Percentiles rank a stretch among this genome's conserved stretches.
Evolutionary conservation across 495 filamentous ascomycete genomes (phyloP).

Genomic region (Aspergillus bertholletiae): DNA sequence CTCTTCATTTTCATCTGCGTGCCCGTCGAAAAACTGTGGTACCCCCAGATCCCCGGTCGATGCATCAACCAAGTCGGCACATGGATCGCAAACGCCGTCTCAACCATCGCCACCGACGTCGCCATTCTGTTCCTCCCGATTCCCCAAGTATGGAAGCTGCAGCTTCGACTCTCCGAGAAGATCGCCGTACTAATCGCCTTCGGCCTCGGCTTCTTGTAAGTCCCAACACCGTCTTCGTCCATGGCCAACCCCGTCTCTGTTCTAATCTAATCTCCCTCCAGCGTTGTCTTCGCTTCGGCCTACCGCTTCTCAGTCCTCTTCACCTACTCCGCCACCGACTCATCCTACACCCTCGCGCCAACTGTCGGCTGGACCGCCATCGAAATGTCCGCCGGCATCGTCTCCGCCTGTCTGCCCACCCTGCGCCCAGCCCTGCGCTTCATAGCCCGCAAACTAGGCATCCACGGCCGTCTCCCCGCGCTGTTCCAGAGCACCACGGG

Average conservation of each 20-base stretch:
- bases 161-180: constrained; percentile 25
- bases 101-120: constrained; percentile 45
- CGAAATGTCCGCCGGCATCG: constrained; percentile 44
- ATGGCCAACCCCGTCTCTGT: not conserved
- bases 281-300: constrained; percentile 35
- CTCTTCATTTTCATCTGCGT: constrained; percentile 44
- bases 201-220: constrained; percentile 28
- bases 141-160: constrained; percentile 37
- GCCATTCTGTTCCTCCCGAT: constrained; percentile 44
- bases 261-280: constrained; percentile 2
- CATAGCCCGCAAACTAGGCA: constrained; percentile 12
- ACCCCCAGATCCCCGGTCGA: constrained; percentile 24
- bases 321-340: constrained; percentile 26
- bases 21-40: constrained; percentile 40
- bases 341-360: constrained; percentile 38
- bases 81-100: constrained; percentile 44
- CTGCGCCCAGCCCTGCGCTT: constrained; percentile 26
- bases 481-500: constrained; percentile 9
- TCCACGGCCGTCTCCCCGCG: constrained; percentile 10
- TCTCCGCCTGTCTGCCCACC: constrained; percentile 45
- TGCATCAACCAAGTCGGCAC: constrained; percentile 45
- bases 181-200: constrained; percentile 19
- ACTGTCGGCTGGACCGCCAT: constrained; percentile 41
- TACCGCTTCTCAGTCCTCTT: constrained; percentile 36
- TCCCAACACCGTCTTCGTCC: not conserved